Percentiles rank a stretch among this genome's conserved stretches.
These are phyloP conservation scores for Dendrobium catenatum DNA, from an alignment of 106 monocot genomes.

Conservation along the genomic window DNA sequence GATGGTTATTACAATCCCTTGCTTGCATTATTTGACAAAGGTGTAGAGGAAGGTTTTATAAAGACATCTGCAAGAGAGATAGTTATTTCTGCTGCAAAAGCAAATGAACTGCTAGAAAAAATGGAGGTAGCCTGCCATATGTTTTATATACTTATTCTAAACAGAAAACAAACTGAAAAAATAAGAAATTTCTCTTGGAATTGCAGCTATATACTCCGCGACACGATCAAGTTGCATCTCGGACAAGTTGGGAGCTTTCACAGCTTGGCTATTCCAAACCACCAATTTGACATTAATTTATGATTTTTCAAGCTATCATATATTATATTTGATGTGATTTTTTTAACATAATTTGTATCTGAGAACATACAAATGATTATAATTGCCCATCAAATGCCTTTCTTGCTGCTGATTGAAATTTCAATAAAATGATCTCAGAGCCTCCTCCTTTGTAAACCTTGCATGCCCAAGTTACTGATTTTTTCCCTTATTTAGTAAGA, in stretches of 20 bases:
- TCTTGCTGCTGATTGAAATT: not conserved
- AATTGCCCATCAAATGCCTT: conserved; percentile 7
- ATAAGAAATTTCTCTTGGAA: not conserved
- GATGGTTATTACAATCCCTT: conserved; percentile 89
- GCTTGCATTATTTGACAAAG: conserved; percentile 86
- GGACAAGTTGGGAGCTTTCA: conserved; percentile 54
- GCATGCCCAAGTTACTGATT: not conserved
- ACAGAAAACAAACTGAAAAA: not conserved
- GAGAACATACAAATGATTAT: conserved; percentile 7
- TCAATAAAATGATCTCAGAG: conserved; percentile 7
- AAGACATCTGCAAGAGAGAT: conserved; percentile 63
- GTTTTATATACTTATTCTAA: conserved; percentile 5
- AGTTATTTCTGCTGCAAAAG: conserved; percentile 71
- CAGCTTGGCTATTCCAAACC: conserved; percentile 39
- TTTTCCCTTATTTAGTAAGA: not conserved
- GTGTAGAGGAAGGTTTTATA: conserved; percentile 85
- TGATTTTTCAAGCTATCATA: conserved; percentile 7
- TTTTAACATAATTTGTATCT: conserved; percentile 22
- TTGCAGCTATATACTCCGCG: conserved; percentile 49
- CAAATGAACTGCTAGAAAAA: conserved; percentile 62
- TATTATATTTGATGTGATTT: conserved; percentile 21
- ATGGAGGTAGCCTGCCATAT: conserved; percentile 63
- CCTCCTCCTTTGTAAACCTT: not conserved
- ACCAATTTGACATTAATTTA: conserved; percentile 16
- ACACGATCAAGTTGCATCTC: conserved; percentile 51